Conservation (phyloP, 768 basidiomycete species). For the Termitomyces sp. region DNA sequence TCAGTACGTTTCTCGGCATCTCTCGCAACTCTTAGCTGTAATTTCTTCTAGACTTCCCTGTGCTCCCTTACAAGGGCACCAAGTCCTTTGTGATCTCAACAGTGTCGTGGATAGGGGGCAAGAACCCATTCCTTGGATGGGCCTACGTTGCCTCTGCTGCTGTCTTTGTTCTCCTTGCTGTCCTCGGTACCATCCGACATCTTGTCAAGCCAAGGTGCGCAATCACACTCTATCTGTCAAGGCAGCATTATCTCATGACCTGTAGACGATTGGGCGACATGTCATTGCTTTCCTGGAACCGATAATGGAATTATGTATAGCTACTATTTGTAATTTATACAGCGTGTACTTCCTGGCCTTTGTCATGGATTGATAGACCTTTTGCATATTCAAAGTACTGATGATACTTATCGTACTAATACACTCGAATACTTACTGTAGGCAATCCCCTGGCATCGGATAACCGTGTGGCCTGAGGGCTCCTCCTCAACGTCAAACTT, state of each 20-base stretch:
- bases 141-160: slow-evolving; percentile 89
- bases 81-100: slow-evolving; percentile 97
- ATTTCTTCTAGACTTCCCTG: slow-evolving; percentile 79
- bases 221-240: background rate
- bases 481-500: slow-evolving; percentile 53
- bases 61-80: slow-evolving; percentile 85
- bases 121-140: slow-evolving; percentile 98
- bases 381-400: slow-evolving; percentile 1
- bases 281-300: slow-evolving; percentile 84
- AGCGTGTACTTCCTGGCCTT: background rate
- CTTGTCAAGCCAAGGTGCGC: slow-evolving; percentile 85
- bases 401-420: background rate
- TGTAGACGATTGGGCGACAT: slow-evolving; percentile 83
- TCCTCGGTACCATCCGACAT: slow-evolving; percentile 89
- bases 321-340: slow-evolving; percentile 14
- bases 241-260: background rate
- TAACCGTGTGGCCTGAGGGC: slow-evolving; percentile 34
- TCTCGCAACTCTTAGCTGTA: slow-evolving; percentile 4
- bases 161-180: slow-evolving; percentile 83
- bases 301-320: slow-evolving; percentile 26
- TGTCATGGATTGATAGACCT: background rate
- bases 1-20: slow-evolving; percentile 59
- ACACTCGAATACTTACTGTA: background rate
- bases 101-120: slow-evolving; percentile 97
- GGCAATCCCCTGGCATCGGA: slow-evolving; percentile 59